Base-by-base conservation (phyloP, 768 basidiomycete genomes). In the Pleurotus tuber-regium region DNA sequence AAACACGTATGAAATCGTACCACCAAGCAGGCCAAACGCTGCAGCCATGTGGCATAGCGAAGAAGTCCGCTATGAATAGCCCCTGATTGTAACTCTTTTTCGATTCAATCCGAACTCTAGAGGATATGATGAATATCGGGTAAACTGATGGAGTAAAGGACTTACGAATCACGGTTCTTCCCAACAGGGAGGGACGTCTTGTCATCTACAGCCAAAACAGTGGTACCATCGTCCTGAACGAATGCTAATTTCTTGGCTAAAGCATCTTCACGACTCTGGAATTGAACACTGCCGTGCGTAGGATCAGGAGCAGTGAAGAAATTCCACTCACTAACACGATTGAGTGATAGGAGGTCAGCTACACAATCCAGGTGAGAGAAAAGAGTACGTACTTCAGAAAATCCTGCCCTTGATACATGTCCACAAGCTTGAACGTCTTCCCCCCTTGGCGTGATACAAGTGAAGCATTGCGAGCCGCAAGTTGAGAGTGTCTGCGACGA, bases 11-110 rank as follows among this genome's bases (percentile, higher is more conserved):
- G 21, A 46, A 41, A 21, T 42, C 48, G 41, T 47, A 72, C 74
- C 75, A 79, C 42, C 68, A 79, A 19, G 77, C 76, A 3, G 86
- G 66, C 85, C 86, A 68, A 67, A 85, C 78, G 50, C 79, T 74
- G 61, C 84, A 88, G 0, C 88, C 88, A 48, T 80, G 74, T 10
- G 88, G 87, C 84, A 88, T 86, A 2, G 77, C 69, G 46, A 63
- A 74, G 51, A 89, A 79, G 59, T 90, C 88, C n/a, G 88, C 76
- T 56, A 91, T 82, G 69, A 91, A 87, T 9, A 91, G 70, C 3
- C 88, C 88, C 19, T 71, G 65, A 42, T 66, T 78, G 61, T 83
- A 90, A 19, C 65, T 69, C 62, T 86, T 83, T 60, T 79, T 78
- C 23, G 83, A 75, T 44, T 71, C 75, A 55, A 91, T 87, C 44